Evolutionary conservation across 1,284 basidiomycete genomes (phyloP).

Genomic region (Sporisorium graminicola): DNA sequence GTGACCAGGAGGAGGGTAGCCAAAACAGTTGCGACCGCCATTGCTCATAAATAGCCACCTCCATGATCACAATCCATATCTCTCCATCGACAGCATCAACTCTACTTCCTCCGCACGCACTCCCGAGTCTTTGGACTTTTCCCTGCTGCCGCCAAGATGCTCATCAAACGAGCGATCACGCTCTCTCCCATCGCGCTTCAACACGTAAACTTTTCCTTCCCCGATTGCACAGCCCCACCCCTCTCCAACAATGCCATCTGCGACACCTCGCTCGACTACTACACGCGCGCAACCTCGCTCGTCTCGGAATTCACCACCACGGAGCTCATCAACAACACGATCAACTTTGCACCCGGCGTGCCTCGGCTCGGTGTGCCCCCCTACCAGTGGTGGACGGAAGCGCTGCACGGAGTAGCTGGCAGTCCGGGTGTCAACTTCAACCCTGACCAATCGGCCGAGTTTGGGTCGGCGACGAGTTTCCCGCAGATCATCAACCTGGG

Average conservation of each 20-base stretch:
- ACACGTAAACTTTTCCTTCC: slow-evolving; percentile 36
- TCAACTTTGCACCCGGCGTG: slow-evolving; percentile 29
- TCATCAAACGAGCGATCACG: slow-evolving; percentile 23
- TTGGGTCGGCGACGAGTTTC: slow-evolving; percentile 21
- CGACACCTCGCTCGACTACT: slow-evolving; percentile 23
- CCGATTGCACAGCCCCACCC: slow-evolving; percentile 12
- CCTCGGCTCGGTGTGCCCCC: slow-evolving; percentile 23
- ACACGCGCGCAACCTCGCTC: slow-evolving; percentile 23
- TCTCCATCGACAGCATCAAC: background rate
- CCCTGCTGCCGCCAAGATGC: slow-evolving; percentile 5
- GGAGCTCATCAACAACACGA: slow-evolving; percentile 38
- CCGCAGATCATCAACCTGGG: slow-evolving; percentile 38
- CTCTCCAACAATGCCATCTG: slow-evolving; percentile 25
- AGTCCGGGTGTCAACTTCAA: slow-evolving; percentile 29
- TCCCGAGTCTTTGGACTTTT: background rate
- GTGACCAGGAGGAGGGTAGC: too few species aligned
- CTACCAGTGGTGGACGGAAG: slow-evolving; percentile 43
- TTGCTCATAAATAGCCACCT: too few species aligned
- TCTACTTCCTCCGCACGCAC: background rate
- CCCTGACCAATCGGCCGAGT: slow-evolving; percentile 2
- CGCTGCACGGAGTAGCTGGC: slow-evolving; percentile 24
- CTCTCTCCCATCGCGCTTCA: slow-evolving; percentile 22
- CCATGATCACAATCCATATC: too few species aligned
- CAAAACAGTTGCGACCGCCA: too few species aligned
- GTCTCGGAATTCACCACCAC: slow-evolving; percentile 18